A percentile compares a stretch with the other conserved stretches of the same genome.
phyloP scores from a whole-genome alignment of 2,329 filamentous ascomycete species.

The Beauveria asiatica region DNA sequence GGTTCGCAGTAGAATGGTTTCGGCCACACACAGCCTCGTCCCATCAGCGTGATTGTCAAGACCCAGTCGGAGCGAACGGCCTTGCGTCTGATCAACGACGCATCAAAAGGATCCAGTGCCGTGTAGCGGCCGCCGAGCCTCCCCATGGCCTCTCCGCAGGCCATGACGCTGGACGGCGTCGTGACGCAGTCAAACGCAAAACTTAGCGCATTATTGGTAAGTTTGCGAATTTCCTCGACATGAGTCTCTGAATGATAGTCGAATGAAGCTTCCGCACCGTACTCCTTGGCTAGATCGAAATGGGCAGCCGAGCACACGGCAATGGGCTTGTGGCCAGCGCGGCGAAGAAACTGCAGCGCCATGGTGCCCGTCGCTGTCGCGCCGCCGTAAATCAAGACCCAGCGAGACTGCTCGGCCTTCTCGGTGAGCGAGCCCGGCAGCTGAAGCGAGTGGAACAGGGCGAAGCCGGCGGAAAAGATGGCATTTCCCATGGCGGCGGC shows the following conservation, averaged over 20 bases:
- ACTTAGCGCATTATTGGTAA: slow-evolving; percentile 27
- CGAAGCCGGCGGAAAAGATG: slow-evolving; percentile 21
- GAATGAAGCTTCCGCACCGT: slow-evolving; percentile 31
- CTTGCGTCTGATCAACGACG: not conserved
- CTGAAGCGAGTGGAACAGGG: slow-evolving; percentile 21
- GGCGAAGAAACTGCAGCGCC: slow-evolving; percentile 28
- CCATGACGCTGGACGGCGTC: slow-evolving; percentile 18
- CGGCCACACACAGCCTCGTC: slow-evolving; percentile 15
- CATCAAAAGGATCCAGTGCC: slow-evolving; percentile 24
- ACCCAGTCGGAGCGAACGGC: slow-evolving; percentile 20
- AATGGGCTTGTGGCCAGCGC: slow-evolving; percentile 9
- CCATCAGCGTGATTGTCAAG: slow-evolving; percentile 20
- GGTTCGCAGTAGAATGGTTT: slow-evolving; percentile 14
- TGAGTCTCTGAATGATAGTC: slow-evolving; percentile 24
- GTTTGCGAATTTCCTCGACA: slow-evolving; percentile 23
- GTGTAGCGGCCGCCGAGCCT: slow-evolving; percentile 27
- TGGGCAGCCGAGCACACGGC: slow-evolving; percentile 19
- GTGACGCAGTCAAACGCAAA: slow-evolving; percentile 32
- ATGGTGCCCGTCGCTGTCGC: slow-evolving; percentile 32
- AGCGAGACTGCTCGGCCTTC: slow-evolving; percentile 7
- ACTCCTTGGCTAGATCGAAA: slow-evolving; percentile 25
- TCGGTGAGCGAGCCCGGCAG: slow-evolving; percentile 17
- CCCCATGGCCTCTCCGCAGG: slow-evolving; percentile 30
- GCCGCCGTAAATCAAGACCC: slow-evolving; percentile 37
- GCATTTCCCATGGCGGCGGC: slow-evolving; percentile 18